These are phyloP conservation scores for Colletotrichum sansevieriae DNA, from an alignment of 2,329 filamentous ascomycete species.

Conservation along the genomic window DNA sequence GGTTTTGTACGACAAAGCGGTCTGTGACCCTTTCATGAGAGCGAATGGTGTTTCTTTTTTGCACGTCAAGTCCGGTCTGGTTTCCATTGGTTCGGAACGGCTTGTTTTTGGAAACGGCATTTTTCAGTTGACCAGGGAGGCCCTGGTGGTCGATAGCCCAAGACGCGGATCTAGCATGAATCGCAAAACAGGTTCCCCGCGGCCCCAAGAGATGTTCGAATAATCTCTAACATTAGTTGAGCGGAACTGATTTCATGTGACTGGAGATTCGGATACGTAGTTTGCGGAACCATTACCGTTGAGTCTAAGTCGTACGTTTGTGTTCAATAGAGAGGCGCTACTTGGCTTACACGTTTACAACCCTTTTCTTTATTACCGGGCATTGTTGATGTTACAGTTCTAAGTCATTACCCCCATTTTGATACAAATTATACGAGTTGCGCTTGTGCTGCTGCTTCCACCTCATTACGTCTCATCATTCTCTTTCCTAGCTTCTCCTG, in stretches of 20 bases:
- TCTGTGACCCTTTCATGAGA: background rate
- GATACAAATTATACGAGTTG: background rate
- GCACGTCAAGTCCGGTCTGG: background rate
- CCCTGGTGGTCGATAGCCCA: conserved; percentile 2
- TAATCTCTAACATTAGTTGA: too few relatives aligned
- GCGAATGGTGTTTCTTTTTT: background rate
- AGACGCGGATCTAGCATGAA: background rate
- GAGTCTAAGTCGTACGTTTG: too few relatives aligned
- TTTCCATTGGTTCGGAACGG: background rate
- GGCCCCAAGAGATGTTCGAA: too few relatives aligned
- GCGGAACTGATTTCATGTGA: too few relatives aligned
- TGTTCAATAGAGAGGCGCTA: too few relatives aligned
- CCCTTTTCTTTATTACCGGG: background rate
- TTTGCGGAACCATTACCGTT: too few relatives aligned
- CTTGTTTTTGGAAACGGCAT: background rate
- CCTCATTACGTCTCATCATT: conserved; percentile 22
- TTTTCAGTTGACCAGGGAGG: background rate
- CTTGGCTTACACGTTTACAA: too few relatives aligned
- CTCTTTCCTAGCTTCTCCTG: conserved; percentile 29
- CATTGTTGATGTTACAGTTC: background rate
- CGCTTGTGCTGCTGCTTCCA: background rate
- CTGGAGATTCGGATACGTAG: too few relatives aligned
- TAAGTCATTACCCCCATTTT: background rate
- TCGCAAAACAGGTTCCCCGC: background rate
- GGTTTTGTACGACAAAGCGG: background rate